Evolutionary conservation across 768 basidiomycete genomes (phyloP).

Genomic region (Dioszegia hungarica): DNA sequence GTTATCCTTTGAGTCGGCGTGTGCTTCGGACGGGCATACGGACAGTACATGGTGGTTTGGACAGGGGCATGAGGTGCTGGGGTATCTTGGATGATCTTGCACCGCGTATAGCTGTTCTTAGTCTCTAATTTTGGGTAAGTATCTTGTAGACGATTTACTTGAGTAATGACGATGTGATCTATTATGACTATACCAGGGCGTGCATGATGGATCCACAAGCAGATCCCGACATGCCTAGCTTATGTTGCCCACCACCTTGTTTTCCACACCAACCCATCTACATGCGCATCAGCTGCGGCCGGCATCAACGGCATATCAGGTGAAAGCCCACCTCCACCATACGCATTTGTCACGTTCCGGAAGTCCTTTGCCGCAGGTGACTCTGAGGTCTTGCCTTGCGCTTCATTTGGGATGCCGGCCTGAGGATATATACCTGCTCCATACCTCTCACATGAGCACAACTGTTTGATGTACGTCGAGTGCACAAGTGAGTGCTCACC

Average conservation of each 20-base stretch:
- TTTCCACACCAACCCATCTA: neutral
- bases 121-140: neutral
- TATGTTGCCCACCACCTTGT: neutral
- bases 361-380: neutral
- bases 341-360: neutral
- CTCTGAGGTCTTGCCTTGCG: neutral
- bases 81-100: too few species aligned
- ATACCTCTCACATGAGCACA: too few species aligned
- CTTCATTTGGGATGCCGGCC: neutral
- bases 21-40: neutral
- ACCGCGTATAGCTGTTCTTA: neutral
- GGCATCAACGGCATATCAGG: too few species aligned
- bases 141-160: too few species aligned
- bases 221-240: neutral
- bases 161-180: neutral
- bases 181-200: too few species aligned
- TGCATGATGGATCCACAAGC: too few species aligned
- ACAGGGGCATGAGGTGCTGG: neutral
- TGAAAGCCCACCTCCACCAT: neutral
- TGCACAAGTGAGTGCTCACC: too few species aligned
- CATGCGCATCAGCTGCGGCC: too few species aligned
- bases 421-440: too few species aligned
- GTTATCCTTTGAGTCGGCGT: constrained; percentile 33
- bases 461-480: too few species aligned
- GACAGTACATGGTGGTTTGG: neutral